Evolutionary conservation across 768 basidiomycete species (phyloP), one percentile per base, ranked within the genome.

Genomic region (Clitopilus passeckerianus): DNA sequence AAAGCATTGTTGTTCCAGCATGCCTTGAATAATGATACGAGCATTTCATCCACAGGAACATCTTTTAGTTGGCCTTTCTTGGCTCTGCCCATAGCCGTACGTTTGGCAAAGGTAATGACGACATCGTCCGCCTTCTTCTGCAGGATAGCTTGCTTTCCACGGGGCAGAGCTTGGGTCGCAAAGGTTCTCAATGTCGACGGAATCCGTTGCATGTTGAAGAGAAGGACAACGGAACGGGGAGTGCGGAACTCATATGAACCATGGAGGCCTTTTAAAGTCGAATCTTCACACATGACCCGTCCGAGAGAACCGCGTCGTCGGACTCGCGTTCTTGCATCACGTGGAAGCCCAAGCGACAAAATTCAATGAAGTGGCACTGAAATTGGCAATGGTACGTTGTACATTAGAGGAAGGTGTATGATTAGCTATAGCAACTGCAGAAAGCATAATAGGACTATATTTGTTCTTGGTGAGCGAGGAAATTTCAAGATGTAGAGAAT

Each of bases 21-120:
- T 61, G 87, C 93, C 77, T 87, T 89, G 77, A 97, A 87, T 41
- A 97, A 77, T 23, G 88, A 87, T 60, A 83, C 79, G 62, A 98
- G 79, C 58, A 98, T 79, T 68, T 95, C 93, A 64, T 97, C 96
- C 14, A 95, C 90, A 3, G 88, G 84, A 0, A 83, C 77, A 67
- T 97, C 93, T 70, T 94, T 96, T 68, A 95, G 80, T 59, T 94
- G 94, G 22, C 96, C 96, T 71, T 96, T 98, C 80, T 85, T 92
- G 34, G 90, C 88, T 67, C 79, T 85, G 23, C 93, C 91, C 63
- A 93, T 80, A n/a, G 93, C 86, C n/a, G 92, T 95, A 54, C 95
- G 85, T 70, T 89, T 89, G 12, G 91, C 93, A 65, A 91, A 91
- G 1, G 91, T 92, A 60, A 97, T 87, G 61, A 96, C 94, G 15